Base-by-base conservation (phyloP, 2,329 filamentous ascomycete species). In the Alternaria viburni region DNA sequence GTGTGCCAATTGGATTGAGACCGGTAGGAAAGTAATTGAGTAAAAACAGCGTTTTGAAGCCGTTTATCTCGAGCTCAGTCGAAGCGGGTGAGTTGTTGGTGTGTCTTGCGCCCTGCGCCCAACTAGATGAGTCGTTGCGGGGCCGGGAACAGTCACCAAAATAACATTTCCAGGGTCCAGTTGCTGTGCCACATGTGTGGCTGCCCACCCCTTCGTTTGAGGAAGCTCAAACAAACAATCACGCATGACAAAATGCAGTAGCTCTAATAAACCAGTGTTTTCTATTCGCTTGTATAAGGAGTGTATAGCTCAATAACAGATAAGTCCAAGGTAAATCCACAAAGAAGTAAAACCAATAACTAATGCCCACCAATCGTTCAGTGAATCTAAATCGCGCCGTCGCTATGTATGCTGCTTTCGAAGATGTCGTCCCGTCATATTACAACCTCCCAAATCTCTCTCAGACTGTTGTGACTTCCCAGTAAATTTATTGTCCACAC, bases 401-500 rank as follows among this genome's bases (percentile, higher is more conserved):
- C 69, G 67, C 70, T 66, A 67, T 71, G 69, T 61, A 57, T 23
- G 10, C 17, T 36, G 41, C 44, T 54, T 44, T 49, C 41, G 26
- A 56, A 62, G 13, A 58, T 59, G 45, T 30, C 50, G 21, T 44
- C 9, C 49, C 21, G 12, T 43, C 41, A 55, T 54, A 25, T 43
- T 32, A 23, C 26, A 26, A 10, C 50, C 8, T 5, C 11, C 19
- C 25, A 21, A 25, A 19, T 47, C n/a, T 45, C 30, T 4, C 10
- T 19, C 21, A 30, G 21, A 12, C 17, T 47, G 25, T 23, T 11
- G 15, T 13, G 28, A 30, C 15, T 19, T 43, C 60, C 60, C 15
- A 62, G 32, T 51, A 45, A 60, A 15, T 69, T 69, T 51, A 51
- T 5, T 11, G 19, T 12, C 28, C 49, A 63, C 86, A 88, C 73